Percentiles rank a stretch among this genome's conserved stretches.
phyloP scores from a whole-genome alignment of 441 rosid species.

The Gossypium trilobum region DNA sequence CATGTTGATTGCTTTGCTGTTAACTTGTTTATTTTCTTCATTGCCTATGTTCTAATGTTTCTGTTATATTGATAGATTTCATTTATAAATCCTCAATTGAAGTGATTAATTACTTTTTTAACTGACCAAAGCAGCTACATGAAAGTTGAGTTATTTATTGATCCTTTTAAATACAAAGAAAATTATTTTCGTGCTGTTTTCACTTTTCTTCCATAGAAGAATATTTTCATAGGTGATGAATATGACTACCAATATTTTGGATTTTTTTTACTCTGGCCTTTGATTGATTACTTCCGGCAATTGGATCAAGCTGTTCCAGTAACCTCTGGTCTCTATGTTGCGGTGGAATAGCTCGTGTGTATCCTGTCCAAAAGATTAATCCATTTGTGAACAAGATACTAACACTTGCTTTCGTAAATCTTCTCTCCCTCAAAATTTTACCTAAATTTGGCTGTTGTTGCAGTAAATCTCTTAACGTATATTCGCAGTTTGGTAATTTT shows the following conservation, averaged over 20 bases:
- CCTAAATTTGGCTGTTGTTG: not conserved
- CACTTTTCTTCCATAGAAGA: not conserved
- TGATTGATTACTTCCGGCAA: not conserved
- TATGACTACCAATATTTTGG: not conserved
- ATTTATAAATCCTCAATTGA: not conserved
- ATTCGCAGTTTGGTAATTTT: not conserved
- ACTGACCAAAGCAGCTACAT: not conserved
- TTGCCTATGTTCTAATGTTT: not conserved
- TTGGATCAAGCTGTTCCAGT: not conserved
- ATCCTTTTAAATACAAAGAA: not conserved
- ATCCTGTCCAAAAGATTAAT: not conserved
- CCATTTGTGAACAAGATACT: not conserved
- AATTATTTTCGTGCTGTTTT: not conserved
- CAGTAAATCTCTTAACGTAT: not conserved
- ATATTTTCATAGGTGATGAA: not conserved
- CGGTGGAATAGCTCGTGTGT: not conserved
- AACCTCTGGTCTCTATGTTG: not conserved
- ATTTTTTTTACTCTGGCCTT: not conserved
- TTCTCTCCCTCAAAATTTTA: not conserved
- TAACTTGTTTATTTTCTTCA: conserved; percentile 2
- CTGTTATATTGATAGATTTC: not conserved
- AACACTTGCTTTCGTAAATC: not conserved
- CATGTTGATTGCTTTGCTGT: not conserved
- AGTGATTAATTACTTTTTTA: not conserved
- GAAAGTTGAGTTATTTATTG: not conserved